Conservation (phyloP, 2,329 filamentous ascomycete genomes). For the Trichophyton equinum region DNA sequence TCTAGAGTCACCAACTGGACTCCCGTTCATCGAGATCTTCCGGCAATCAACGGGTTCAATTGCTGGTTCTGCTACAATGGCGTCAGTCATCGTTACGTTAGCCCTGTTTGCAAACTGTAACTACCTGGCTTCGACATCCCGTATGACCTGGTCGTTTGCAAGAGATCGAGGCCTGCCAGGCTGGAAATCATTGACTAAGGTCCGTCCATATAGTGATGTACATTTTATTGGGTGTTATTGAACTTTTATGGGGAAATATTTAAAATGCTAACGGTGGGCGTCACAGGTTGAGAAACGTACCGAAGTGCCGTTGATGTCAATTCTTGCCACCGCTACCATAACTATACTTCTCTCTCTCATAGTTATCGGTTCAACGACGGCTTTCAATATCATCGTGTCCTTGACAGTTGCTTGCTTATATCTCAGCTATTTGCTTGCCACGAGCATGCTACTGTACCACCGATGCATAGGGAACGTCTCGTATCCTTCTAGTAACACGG, state of each 20-base stretch:
- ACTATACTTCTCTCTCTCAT: slow-evolving; percentile 33
- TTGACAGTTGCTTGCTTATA: slow-evolving; percentile 40
- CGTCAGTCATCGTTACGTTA: slow-evolving; percentile 36
- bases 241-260: not conserved
- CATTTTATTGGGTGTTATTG: no score
- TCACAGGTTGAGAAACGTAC: slow-evolving; percentile 24
- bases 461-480: slow-evolving; percentile 22
- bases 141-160: slow-evolving; percentile 34
- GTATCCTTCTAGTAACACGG: slow-evolving; percentile 12
- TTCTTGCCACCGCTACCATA: slow-evolving; percentile 23
- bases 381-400: slow-evolving; percentile 44
- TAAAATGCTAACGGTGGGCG: slow-evolving; percentile 2
- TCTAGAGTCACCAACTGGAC: slow-evolving; percentile 32
- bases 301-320: slow-evolving; percentile 33
- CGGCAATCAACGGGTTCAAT: slow-evolving; percentile 33
- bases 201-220: slow-evolving; percentile 8
- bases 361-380: slow-evolving; percentile 40
- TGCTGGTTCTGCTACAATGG: slow-evolving; percentile 32
- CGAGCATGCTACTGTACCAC: slow-evolving; percentile 33
- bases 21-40: slow-evolving; percentile 42
- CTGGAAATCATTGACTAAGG: slow-evolving; percentile 20
- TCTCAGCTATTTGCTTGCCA: slow-evolving; percentile 40
- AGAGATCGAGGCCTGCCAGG: slow-evolving; percentile 33
- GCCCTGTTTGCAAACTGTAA: slow-evolving; percentile 24
- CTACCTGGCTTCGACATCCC: slow-evolving; percentile 26